Evolutionary conservation across 192 early-diverging fungal genomes (phyloP), one percentile per base, ranked within the genome.

Genomic region (Chytriomyces confervae): DNA sequence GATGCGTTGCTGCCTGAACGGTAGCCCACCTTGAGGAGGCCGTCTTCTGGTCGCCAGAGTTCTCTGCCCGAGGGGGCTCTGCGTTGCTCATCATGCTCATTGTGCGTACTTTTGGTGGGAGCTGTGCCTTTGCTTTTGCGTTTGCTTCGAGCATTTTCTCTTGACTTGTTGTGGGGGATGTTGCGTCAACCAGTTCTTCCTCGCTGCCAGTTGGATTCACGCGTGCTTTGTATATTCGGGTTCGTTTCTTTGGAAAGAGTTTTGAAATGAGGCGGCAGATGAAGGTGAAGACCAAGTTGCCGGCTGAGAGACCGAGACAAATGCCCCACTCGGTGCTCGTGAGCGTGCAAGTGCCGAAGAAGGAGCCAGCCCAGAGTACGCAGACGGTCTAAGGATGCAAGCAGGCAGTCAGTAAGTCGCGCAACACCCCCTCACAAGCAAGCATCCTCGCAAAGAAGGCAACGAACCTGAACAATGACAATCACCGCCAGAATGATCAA

Each of bases 211-310:
- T n/a, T 3, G 60, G 24, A 20, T 43, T 1, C 3, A 47, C 10
- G 1, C 62, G 43, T 7, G 9, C n/a, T 24, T 9, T 63, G 16
- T 69, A 45, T 36, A 27, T n/a, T 53, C 49, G 71, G 6, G n/a
- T 20, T 6, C 57, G 77, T 60, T 57, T 60, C 36, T 81, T 75
- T 16, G 67, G 75, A 62, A 68, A 62, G 51, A 83, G 47, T 23
- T 82, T 81, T 78, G 62, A 82, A 5, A 75, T 29, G 36, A 61
- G 11, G 7, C 87, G 79, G 43, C 47, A 51, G 69, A 87, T 4
- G 61, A 87, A 75, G 49, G 84, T 82, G 53, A 81, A 84, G 8
- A 81, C 82, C 44, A 89, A 66, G 62, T 86, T 89, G 53, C 66
- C 47, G 20, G 68, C 36, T 7, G 83, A 70, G 6, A 85, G 50